These are phyloP conservation scores for Botrytis hyacinthi DNA, from an alignment of 2,329 filamentous ascomycete species.

Conservation along the genomic window DNA sequence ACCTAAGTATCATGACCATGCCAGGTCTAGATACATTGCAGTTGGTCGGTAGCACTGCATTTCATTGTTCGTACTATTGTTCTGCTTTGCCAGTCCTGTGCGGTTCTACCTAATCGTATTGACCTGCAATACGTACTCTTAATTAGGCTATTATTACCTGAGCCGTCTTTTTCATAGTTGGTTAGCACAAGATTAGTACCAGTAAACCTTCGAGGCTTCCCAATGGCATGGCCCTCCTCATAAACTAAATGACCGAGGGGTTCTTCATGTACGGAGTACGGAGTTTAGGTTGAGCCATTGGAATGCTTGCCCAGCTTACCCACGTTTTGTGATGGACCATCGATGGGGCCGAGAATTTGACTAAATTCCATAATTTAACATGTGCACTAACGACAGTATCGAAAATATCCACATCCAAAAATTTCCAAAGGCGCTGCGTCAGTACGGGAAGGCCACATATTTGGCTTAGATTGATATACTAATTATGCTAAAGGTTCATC, in stretches of 20 bases:
- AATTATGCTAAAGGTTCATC: slow-evolving; percentile 2
- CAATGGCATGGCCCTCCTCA: neutral
- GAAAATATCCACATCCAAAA: slow-evolving; percentile 9
- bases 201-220: neutral
- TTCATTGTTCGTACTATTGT: neutral
- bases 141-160: neutral
- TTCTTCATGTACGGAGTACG: slow-evolving; percentile 7
- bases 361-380: slow-evolving; percentile 17
- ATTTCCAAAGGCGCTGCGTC: slow-evolving; percentile 8
- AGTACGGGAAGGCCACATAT: slow-evolving; percentile 15
- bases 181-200: slow-evolving; percentile 2
- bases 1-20: slow-evolving; percentile 6
- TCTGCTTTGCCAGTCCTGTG: neutral
- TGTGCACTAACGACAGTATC: slow-evolving; percentile 13
- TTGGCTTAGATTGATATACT: slow-evolving; percentile 15
- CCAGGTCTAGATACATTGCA: slow-evolving; percentile 15
- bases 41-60: slow-evolving; percentile 11
- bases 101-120: slow-evolving; percentile 11
- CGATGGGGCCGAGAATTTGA: slow-evolving; percentile 17
- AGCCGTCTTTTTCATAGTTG: neutral
- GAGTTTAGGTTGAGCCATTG: neutral
- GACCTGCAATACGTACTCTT: neutral
- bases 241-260: slow-evolving; percentile 3
- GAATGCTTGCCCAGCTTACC: slow-evolving; percentile 12
- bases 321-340: slow-evolving; percentile 13